Evolutionary conservation across 2,329 filamentous ascomycete genomes (phyloP), one percentile per base, ranked within the genome.

Genomic region (Plenodomus biglobosus): DNA sequence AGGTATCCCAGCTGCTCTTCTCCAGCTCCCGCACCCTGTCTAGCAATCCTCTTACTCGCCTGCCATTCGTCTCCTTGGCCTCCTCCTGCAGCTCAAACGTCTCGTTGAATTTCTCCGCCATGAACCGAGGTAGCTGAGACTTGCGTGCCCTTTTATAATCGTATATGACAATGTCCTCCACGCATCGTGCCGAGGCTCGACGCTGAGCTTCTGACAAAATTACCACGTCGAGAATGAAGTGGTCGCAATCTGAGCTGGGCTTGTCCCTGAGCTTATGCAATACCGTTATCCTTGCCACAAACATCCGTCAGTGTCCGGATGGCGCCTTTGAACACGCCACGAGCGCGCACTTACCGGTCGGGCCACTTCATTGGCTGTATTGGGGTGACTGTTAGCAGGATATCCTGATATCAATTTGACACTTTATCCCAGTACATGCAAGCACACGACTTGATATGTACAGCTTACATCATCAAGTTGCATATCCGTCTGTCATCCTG

Each of bases 121-220:
- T 83, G 58, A 85, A 90, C 0, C 76, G 72, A 40, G 78, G 78
- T 38, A 90, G 68, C 2, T 75, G 63, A 1, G 77, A 77, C 71
- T 86, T 88, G 64, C 74, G 77, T 8, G 74, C 80, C 20, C 72
- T 67, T 22, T 69, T 74, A 69, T 90, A 90, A 73, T 95, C 87
- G 72, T 94, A 95, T 1, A 90, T 77, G 8, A 88, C 86, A 48
- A 90, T 83, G 57, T 92, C 88, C 71, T 96, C 92, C 21, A 83
- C 77, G 47, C 87, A 87, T 37, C 85, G 77, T 3, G 91, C 90
- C 8, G 89, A 88, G 13, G 84, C 77, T 17, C 91, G 80, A 62
- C 85, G 84, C 61, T 89, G 84, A 34, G 78, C 76, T 68, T 95
- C 88, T 1, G 90, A 95, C 15, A 95, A 68, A 41, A 96, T 83